Percentiles rank a stretch among this genome's conserved stretches.
Conservation (phyloP, 2,329 filamentous ascomycete genomes). For the Geoglossum cookeanum region DNA sequence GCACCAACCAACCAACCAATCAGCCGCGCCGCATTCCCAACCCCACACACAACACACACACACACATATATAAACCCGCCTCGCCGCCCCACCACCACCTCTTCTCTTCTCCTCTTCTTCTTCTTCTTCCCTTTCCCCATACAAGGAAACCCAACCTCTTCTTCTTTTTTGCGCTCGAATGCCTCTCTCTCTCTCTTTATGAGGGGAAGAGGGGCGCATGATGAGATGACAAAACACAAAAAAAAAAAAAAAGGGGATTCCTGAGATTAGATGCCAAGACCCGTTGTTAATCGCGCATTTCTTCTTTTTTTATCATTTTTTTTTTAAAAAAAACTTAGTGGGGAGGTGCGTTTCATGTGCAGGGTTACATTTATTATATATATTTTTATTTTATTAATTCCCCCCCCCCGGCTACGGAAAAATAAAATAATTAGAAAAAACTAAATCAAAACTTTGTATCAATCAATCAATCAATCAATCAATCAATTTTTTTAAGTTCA, state of each 20-base stretch:
- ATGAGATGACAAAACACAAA: slow-evolving; percentile 9
- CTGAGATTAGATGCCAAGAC: slow-evolving; percentile 23
- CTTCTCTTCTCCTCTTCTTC: neutral
- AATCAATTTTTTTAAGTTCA: too few relatives aligned
- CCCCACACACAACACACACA: neutral
- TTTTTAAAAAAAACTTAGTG: slow-evolving; percentile 16
- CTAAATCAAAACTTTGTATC: too few relatives aligned
- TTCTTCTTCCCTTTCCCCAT: slow-evolving; percentile 4
- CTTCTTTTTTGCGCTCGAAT: slow-evolving; percentile 11
- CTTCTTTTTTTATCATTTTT: slow-evolving; percentile 11
- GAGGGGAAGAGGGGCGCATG: neutral
- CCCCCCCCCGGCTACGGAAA: too few relatives aligned
- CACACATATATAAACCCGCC: neutral
- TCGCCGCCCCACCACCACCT: neutral
- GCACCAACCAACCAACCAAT: neutral
- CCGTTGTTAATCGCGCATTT: slow-evolving; percentile 35
- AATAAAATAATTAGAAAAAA: too few relatives aligned
- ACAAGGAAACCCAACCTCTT: slow-evolving; percentile 4
- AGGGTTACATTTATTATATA: slow-evolving; percentile 30
- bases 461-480: too few relatives aligned
- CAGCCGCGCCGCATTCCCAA: neutral
- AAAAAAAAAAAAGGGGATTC: slow-evolving; percentile 14
- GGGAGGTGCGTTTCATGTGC: slow-evolving; percentile 33
- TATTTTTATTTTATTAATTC: too few relatives aligned
- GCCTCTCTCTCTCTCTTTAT: slow-evolving; percentile 11